Base-by-base conservation (phyloP, 768 basidiomycete species). In the Vararia minispora region DNA sequence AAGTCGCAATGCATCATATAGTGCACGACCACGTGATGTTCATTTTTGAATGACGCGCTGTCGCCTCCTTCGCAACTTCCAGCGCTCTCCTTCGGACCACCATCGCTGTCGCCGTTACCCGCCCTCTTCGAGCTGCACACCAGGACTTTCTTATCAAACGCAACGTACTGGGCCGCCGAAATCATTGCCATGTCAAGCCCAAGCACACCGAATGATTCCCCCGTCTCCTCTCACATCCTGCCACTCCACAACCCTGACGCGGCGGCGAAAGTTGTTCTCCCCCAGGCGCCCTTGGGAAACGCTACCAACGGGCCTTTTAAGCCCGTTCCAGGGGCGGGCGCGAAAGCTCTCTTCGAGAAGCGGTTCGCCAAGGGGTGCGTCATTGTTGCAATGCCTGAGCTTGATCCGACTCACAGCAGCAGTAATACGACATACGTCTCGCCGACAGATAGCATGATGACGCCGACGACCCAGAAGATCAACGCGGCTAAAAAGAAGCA, bases 371-470 rank as follows among this genome's bases (percentile, higher is more conserved):
- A 89, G 61, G 73, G 65, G 53, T 94, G 40, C 54, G 88, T 71
- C 20, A 21, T 28, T 25, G 23, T 24, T n/a, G 37, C 35, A 16
- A 23, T 37, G 20, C 29, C 16, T 44, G 14, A 42, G 35, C 25
- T 34, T 23, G 24, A 45, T 45, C 9, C 43, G 38, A 32, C 28
- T 33, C 33, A 22, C 23, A 21, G 24, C 35, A 23, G 30, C 21
- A 11, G 13, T 14, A 95, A 95, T 58, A 82, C 87, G 16, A 76
- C 75, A 24, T 89, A 75, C 54, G 67, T 92, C 52, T 97, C 94
- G 13, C 94, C 94, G 2, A 95, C 94, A 7, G 94, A 99, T 59
- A 87, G 84, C 55, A 69, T 98, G 60, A 76, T 97, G 70, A 94
- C 90, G 2, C 94, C 94, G 3, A 78, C 77, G 56, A 86, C 91